Percentiles rank a stretch among this genome's conserved stretches.
phyloP scores from a whole-genome alignment of 1,139 yeast genomes.

The Saccharomyces hybrid region DNA sequence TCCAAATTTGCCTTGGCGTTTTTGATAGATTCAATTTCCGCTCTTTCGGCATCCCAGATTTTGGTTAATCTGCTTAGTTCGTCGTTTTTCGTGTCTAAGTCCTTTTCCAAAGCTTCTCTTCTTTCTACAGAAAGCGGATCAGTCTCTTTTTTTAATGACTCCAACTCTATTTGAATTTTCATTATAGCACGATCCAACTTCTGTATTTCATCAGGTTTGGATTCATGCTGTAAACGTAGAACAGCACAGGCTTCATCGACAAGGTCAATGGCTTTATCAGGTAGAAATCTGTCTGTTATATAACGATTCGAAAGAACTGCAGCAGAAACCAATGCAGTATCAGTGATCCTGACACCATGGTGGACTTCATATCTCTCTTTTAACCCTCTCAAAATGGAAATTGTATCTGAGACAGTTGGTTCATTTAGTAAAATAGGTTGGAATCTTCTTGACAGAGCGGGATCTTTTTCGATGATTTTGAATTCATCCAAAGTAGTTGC shows the following conservation, averaged over 20 bases:
- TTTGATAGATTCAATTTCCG: slow-evolving; percentile 67
- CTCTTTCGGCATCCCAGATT: slow-evolving; percentile 79
- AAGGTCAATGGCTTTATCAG: slow-evolving; percentile 93
- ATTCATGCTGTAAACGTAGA: slow-evolving; percentile 85
- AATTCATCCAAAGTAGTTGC: slow-evolving; percentile 91
- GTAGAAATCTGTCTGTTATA: slow-evolving; percentile 82
- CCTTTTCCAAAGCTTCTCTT: slow-evolving; percentile 54
- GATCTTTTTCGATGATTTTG: slow-evolving; percentile 85
- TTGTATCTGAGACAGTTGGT: slow-evolving; percentile 89
- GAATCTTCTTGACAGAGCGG: slow-evolving; percentile 85
- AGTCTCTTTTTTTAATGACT: slow-evolving; percentile 84
- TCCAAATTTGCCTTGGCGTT: slow-evolving; percentile 75
- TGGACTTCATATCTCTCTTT: slow-evolving; percentile 94
- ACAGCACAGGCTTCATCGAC: slow-evolving; percentile 98
- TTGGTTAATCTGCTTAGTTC: slow-evolving; percentile 65
- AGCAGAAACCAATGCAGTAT: slow-evolving; percentile 88
- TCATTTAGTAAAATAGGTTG: slow-evolving; percentile 83
- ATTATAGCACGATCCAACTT: slow-evolving; percentile 80
- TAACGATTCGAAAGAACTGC: slow-evolving; percentile 86
- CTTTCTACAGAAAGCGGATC: slow-evolving; percentile 79
- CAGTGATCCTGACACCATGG: slow-evolving; percentile 95
- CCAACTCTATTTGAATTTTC: slow-evolving; percentile 92
- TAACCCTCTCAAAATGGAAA: slow-evolving; percentile 84
- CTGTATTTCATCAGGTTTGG: slow-evolving; percentile 91
- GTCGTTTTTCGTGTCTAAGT: slow-evolving; percentile 51